phyloP scores from a whole-genome alignment of 2,329 filamentous ascomycete genomes.

The Penicillium sp. region DNA sequence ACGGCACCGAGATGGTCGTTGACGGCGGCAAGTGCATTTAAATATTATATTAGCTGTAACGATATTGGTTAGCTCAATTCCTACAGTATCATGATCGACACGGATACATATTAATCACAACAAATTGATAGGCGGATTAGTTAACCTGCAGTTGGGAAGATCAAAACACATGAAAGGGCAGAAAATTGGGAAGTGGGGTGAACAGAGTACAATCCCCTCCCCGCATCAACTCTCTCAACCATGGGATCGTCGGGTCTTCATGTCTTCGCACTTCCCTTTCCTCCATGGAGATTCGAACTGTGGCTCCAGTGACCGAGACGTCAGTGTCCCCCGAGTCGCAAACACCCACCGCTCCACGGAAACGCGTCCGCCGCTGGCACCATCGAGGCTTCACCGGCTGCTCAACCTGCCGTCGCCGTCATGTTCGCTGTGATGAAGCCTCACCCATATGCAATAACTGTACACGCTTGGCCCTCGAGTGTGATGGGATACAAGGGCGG shows the following conservation, averaged over 20 bases:
- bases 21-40: slow-evolving; percentile 49
- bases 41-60: background rate
- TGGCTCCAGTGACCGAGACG: slow-evolving; percentile 12
- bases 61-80: no score
- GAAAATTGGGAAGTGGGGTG: background rate
- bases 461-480: slow-evolving; percentile 31
- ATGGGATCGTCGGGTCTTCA: slow-evolving; percentile 15
- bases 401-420: slow-evolving; percentile 38
- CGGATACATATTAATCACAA: background rate
- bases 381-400: slow-evolving; percentile 42
- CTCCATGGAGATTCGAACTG: slow-evolving; percentile 28
- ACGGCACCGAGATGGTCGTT: slow-evolving; percentile 64
- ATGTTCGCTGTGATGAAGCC: slow-evolving; percentile 34
- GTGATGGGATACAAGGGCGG: slow-evolving; percentile 32
- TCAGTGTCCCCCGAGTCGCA: slow-evolving; percentile 6
- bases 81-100: background rate
- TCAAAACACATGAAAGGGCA: background rate
- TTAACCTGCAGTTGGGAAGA: background rate
- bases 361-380: slow-evolving; percentile 39
- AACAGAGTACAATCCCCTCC: background rate
- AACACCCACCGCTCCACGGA: slow-evolving; percentile 20
- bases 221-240: background rate
- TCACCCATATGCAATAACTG: slow-evolving; percentile 39
- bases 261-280: slow-evolving; percentile 21
- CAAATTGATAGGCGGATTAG: background rate